Base-by-base conservation (phyloP, 2,329 filamentous ascomycete genomes). In the Acephala macrosclerotiorum region DNA sequence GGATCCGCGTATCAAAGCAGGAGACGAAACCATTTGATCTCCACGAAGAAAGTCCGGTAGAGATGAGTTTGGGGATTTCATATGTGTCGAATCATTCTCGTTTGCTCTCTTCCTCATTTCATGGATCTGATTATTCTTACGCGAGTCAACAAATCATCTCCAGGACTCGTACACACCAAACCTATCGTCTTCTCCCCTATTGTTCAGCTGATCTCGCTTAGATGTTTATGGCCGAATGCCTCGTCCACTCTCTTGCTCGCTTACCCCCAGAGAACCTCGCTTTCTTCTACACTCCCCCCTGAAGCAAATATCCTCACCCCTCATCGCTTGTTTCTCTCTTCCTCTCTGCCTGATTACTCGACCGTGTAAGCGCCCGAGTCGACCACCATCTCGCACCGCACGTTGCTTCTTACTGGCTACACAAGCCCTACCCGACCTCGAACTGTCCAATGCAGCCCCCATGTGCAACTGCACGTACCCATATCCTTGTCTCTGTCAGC, bases 391-490 rank as follows among this genome's bases (percentile, higher is more conserved):
- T 45, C 47, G 45, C 29, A 20, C 12, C 40, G 26, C 4, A n/a
- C 40, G n/a, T n/a, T n/a, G n/a, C 36, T 33, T 61, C 45, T 56
- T 12, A 66, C 57, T 68, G 66, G 67, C 49, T 59, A 22, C 55
- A 66, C 66, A 70, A 66, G 66, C 68, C 66, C 25, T 67, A 68
- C 62, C 25, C 66, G 68, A 68, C 59, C 35, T 12, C 58, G 16
- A 33, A 4, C 33, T 11, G 26, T 60, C 63, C 47, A 57, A 26
- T 38, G 18, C 29, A 38, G 14, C 8, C 36, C 62, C 49, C 59
- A 38, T 56, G 35, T 22, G 20, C 51, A 35, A 1, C 33, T 58
- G 51, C 40, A 55, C 53, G 36, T 12, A 22, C 20, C 25, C 49
- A 12, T 36, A 58, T 29, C 36, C 47, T 45, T 22, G 20, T 49